Base-by-base conservation (phyloP, 805 yeast species). In the Zygosaccharomyces lentus region DNA sequence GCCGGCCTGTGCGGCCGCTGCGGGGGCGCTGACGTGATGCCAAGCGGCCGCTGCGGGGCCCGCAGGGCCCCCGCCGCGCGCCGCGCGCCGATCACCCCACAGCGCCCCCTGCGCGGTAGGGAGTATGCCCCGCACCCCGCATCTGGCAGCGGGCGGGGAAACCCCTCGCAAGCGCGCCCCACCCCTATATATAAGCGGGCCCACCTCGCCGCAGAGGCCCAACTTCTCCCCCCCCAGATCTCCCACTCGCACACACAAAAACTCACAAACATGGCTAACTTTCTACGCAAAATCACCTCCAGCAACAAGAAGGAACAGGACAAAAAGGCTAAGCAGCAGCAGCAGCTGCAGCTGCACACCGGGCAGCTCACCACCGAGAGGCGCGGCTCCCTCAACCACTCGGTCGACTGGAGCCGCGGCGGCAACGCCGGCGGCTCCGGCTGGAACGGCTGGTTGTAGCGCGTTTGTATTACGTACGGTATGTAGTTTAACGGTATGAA, bases 181-280 rank as follows among this genome's bases (percentile, higher is more conserved):
- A 19, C 21, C 5, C 21, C 21, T 19, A 10, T 25, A 12, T 15
- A 19, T 38, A 8, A 12, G 9, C 13, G 8, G 34, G 21, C 15
- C 15, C 3, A 19, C 13, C 27, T 35, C 15, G n/a, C n/a, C n/a
- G n/a, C n/a, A n/a, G n/a, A n/a, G n/a, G n/a, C n/a, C n/a, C n/a
- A n/a, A n/a, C n/a, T n/a, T n/a, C n/a, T n/a, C n/a, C n/a, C n/a
- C n/a, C n/a, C n/a, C n/a, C n/a, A n/a, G n/a, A n/a, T n/a, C 4
- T 3, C 29, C 12, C 9, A 25, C 29, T 8, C 32, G 25, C 42
- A 38, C 35, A 19, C 30, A 30, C 23, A 25, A 36, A 5, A 1
- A 30, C 13, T 17, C 42, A 26, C 27, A 37, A 27, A 16, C 35
- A 38, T 27, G 42, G 32, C 10, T 21, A 38, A 26, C 32, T 32